A percentile compares a stretch with the other conserved stretches of the same genome.
Evolutionary conservation across 1,284 basidiomycete species (phyloP).

Genomic region (Marasmius oreades): DNA sequence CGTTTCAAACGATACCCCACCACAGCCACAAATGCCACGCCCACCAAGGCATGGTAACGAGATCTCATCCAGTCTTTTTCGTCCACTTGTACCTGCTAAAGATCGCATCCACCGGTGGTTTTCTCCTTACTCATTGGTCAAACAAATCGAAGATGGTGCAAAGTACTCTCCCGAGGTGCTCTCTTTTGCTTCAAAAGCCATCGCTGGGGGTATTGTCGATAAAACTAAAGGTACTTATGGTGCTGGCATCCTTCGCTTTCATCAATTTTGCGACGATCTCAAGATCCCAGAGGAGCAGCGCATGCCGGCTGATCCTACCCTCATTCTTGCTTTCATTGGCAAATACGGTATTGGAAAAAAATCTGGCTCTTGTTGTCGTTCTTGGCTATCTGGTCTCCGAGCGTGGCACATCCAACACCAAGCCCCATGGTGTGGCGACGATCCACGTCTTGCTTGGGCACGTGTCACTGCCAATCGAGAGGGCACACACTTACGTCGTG

Average conservation of each 20-base stretch:
- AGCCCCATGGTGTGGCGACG: conserved; percentile 25
- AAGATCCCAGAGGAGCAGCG: conserved; percentile 16
- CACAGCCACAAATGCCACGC: background rate
- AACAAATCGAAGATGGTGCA: background rate
- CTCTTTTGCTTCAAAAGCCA: background rate
- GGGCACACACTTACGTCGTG: too few species aligned
- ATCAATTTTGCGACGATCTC: conserved; percentile 22
- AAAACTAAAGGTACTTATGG: too few species aligned
- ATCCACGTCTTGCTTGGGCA: background rate
- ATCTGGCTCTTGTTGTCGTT: too few species aligned
- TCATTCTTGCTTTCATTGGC: too few species aligned
- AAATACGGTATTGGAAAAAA: too few species aligned
- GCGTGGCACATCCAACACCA: conserved; percentile 31
- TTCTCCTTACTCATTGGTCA: background rate
- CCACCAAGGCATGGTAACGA: background rate
- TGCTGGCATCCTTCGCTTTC: conserved; percentile 20
- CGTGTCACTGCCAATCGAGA: conserved; percentile 17
- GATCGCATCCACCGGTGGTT: too few species aligned
- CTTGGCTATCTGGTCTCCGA: conserved; percentile 28
- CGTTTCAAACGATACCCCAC: background rate
- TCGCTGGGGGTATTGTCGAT: background rate
- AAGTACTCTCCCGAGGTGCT: background rate
- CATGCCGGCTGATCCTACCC: conserved; percentile 19
- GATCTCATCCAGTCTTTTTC: background rate
- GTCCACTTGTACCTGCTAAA: background rate